Percentiles rank a stretch among this genome's conserved stretches.
Evolutionary conservation across 1,284 basidiomycete species (phyloP).

Genomic region (Leucoagaricus sp.): DNA sequence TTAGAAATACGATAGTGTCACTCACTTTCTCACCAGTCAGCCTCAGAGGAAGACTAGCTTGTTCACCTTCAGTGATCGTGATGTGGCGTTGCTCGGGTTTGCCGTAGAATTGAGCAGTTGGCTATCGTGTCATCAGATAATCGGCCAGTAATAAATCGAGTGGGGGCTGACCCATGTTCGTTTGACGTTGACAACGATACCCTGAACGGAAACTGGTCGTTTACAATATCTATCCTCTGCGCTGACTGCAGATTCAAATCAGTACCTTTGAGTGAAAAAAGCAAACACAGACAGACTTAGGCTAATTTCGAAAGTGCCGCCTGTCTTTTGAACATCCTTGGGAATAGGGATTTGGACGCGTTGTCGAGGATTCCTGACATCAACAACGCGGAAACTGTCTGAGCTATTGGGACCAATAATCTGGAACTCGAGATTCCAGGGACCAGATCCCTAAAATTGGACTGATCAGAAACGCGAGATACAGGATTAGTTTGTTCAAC

Average conservation of each 20-base stretch:
- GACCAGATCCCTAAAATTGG: slow-evolving; percentile 72
- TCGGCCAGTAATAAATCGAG: not conserved
- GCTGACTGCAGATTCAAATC: slow-evolving; percentile 50
- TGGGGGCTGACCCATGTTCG: slow-evolving; percentile 64
- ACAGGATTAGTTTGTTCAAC: not conserved
- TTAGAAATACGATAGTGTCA: slow-evolving; percentile 16
- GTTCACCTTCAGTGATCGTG: slow-evolving; percentile 78
- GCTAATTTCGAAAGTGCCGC: slow-evolving; percentile 82
- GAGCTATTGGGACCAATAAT: slow-evolving; percentile 69
- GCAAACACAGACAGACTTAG: slow-evolving; percentile 49
- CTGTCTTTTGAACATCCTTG: slow-evolving; percentile 62
- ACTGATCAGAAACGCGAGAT: not conserved
- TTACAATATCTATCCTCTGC: slow-evolving; percentile 92
- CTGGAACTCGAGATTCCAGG: slow-evolving; percentile 84
- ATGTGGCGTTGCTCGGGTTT: slow-evolving; percentile 55
- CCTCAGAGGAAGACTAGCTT: slow-evolving; percentile 73
- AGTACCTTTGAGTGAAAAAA: not conserved
- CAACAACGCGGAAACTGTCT: slow-evolving; percentile 56
- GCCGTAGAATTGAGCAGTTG: slow-evolving; percentile 86
- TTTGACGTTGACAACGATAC: slow-evolving; percentile 88
- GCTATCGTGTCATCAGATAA: slow-evolving; percentile 42
- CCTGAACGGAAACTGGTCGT: slow-evolving; percentile 73
- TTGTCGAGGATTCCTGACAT: slow-evolving; percentile 57
- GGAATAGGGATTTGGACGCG: slow-evolving; percentile 71
- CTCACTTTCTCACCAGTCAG: slow-evolving; percentile 86